These are phyloP conservation scores for Rhytidhysteron rufulum DNA, from an alignment of 2,329 filamentous ascomycete species.

Conservation along the genomic window DNA sequence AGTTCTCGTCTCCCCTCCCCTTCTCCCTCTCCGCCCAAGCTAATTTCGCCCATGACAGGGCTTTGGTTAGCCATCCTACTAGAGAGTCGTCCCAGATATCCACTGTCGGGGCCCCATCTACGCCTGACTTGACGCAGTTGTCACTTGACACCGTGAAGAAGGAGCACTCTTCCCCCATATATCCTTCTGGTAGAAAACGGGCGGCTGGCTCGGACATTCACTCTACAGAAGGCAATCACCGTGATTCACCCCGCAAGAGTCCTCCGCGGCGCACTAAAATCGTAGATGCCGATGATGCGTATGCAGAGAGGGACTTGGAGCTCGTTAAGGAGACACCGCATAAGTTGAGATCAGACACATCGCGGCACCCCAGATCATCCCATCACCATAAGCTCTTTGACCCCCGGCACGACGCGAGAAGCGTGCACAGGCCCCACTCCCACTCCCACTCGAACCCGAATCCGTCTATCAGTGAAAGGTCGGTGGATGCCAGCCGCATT, in stretches of 20 bases:
- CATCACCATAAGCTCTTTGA: slow-evolving; percentile 18
- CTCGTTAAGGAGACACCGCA: slow-evolving; percentile 19
- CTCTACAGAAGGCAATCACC: slow-evolving; percentile 1
- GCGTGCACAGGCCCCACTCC: slow-evolving; percentile 11
- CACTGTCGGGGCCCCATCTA: slow-evolving; percentile 21
- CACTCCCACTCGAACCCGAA: slow-evolving; percentile 14
- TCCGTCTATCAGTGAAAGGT: slow-evolving; percentile 18
- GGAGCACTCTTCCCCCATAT: neutral
- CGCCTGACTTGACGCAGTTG: slow-evolving; percentile 26
- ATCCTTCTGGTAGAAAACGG: slow-evolving; percentile 2
- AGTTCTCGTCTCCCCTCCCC: neutral
- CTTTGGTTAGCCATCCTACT: slow-evolving; percentile 10
- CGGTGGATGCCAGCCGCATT: slow-evolving; percentile 16
- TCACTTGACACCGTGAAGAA: slow-evolving; percentile 13
- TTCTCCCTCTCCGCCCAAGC: slow-evolving; percentile 1
- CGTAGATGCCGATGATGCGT: slow-evolving; percentile 16
- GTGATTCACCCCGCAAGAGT: slow-evolving; percentile 1
- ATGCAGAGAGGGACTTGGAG: slow-evolving; percentile 9
- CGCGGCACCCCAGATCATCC: slow-evolving; percentile 13
- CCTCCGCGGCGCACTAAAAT: slow-evolving; percentile 18
- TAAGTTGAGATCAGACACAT: slow-evolving; percentile 10
- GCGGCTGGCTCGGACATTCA: slow-evolving; percentile 6
- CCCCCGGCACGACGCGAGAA: slow-evolving; percentile 13
- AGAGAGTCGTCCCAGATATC: slow-evolving; percentile 7
- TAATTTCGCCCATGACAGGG: slow-evolving; percentile 11